Evolutionary conservation across 1,284 basidiomycete species (phyloP).

Genomic region (Fomitopsis betulina): DNA sequence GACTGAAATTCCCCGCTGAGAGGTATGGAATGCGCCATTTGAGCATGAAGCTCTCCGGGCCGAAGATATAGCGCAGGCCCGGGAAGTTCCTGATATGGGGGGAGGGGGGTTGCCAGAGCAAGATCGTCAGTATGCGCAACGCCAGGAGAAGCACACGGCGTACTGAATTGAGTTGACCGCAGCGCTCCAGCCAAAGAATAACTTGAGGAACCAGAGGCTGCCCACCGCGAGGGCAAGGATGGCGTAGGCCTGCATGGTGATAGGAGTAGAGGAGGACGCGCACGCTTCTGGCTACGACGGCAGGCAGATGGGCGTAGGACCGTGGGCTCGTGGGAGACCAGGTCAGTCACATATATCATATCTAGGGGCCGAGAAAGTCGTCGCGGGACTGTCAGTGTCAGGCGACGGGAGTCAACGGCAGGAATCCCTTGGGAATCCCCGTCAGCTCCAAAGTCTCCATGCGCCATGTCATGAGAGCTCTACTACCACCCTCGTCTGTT

Average conservation of each 20-base stretch:
- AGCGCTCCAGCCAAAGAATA: not conserved
- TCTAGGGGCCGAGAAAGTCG: no score
- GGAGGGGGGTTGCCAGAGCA: no score
- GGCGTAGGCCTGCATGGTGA: constrained; percentile 1
- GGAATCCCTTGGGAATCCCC: no score
- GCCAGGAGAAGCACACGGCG: not conserved
- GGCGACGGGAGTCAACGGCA: no score
- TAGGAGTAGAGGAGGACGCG: not conserved
- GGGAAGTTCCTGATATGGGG: constrained; percentile 14
- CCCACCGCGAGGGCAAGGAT: not conserved
- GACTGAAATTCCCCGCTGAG: constrained; percentile 11
- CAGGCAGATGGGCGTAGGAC: not conserved
- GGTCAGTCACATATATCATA: not conserved
- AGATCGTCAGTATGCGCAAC: not conserved
- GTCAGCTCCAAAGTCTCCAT: no score
- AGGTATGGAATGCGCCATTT: constrained; percentile 15
- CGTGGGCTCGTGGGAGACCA: not conserved
- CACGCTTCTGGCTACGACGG: not conserved
- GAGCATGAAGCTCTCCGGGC: constrained; percentile 9
- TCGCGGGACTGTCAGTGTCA: no score
- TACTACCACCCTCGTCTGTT: no score
- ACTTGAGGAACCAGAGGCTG: not conserved
- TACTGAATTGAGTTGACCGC: constrained; percentile 2
- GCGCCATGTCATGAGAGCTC: no score
- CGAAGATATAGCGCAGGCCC: constrained; percentile 17